These are phyloP conservation scores for Ophiostoma himal-ulmi DNA, from an alignment of 2,329 filamentous ascomycete genomes.

Conservation along the genomic window DNA sequence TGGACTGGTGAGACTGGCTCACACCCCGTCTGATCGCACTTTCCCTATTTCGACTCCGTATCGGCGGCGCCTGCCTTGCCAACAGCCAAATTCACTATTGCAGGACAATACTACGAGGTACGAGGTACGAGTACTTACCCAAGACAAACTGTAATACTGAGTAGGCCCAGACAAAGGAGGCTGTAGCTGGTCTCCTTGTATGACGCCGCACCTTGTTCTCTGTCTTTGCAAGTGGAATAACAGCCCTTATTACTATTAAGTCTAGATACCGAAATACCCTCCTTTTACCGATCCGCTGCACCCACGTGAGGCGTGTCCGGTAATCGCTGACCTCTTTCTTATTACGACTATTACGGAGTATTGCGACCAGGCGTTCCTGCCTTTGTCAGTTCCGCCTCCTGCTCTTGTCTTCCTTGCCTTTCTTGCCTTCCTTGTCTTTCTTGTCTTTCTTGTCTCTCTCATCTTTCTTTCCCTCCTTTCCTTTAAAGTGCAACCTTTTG, in stretches of 20 bases:
- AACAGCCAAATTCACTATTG: not conserved
- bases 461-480: constrained; percentile 8
- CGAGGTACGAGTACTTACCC: not conserved
- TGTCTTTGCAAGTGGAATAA: not conserved
- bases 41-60: constrained; percentile 7
- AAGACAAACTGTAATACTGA: not conserved
- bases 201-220: constrained; percentile 7
- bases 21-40: not conserved
- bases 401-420: not conserved
- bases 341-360: not conserved
- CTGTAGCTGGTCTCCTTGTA: not conserved
- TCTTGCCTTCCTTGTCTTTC: not conserved
- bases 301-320: constrained; percentile 12
- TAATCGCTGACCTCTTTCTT: constrained; percentile 7
- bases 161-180: constrained; percentile 1
- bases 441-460: too few relatives aligned
- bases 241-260: not conserved
- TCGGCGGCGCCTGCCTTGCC: not conserved
- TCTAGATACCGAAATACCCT: not conserved
- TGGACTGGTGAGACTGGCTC: too few relatives aligned
- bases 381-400: constrained; percentile 11
- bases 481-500: constrained; percentile 7
- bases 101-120: not conserved
- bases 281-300: not conserved
- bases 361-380: constrained; percentile 8